Evolutionary conservation across 768 basidiomycete genomes (phyloP).

Genomic region (Auriculariales sp.): DNA sequence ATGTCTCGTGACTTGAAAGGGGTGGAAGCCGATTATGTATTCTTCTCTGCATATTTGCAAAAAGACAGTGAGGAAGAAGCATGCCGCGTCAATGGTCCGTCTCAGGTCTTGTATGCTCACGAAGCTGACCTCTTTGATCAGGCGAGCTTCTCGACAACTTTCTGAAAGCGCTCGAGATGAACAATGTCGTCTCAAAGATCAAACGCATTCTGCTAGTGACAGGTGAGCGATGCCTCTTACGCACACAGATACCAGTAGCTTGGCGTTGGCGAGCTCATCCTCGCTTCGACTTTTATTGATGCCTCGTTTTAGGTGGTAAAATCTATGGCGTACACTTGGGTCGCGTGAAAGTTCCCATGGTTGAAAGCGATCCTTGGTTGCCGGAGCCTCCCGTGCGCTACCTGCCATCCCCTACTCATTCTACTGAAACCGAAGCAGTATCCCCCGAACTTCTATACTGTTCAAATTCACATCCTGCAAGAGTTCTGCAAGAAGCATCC

Average conservation of each 20-base stretch:
- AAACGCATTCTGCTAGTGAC: not conserved
- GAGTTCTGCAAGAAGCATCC: not conserved
- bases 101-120: not conserved
- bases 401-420: no score
- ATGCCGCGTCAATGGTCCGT: not conserved
- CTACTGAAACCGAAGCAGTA: no score
- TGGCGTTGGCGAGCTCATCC: no score
- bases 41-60: not conserved
- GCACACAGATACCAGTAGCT: no score
- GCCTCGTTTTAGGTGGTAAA: no score
- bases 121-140: not conserved
- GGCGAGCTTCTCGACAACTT: not conserved
- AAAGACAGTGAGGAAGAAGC: not conserved
- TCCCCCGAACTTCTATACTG: slow-evolving; percentile 1
- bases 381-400: not conserved
- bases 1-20: not conserved
- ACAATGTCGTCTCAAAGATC: not conserved
- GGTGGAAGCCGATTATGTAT: not conserved
- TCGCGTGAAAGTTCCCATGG: not conserved
- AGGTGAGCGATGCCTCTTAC: no score
- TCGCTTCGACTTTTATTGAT: no score
- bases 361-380: not conserved
- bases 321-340: slow-evolving; percentile 1
- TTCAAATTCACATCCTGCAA: not conserved
- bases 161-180: not conserved